Conservation (phyloP, 352 stramenopile species). For the Pythium dissotocum region DNA sequence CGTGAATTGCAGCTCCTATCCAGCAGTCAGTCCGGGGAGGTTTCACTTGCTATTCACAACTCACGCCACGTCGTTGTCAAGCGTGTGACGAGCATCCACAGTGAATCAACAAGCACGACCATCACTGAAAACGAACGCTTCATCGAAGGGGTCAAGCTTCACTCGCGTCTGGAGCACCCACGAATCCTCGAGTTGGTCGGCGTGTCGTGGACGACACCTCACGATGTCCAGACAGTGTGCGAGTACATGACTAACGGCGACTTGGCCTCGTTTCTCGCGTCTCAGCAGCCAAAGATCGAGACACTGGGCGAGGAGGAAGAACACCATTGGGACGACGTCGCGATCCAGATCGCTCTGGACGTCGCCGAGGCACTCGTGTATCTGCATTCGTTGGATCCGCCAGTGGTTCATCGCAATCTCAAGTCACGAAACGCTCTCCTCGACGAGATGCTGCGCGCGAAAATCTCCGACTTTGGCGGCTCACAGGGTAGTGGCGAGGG, state of each 20-base stretch:
- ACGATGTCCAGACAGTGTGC: constrained; percentile 26
- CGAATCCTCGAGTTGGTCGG: constrained; percentile 30
- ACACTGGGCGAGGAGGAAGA: constrained; percentile 10
- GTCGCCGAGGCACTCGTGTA: constrained; percentile 59
- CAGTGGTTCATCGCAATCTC: constrained; percentile 65
- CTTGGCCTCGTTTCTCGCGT: constrained; percentile 25
- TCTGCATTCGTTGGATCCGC: constrained; percentile 55
- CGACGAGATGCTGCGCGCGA: constrained; percentile 51
- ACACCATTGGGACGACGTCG: constrained; percentile 21
- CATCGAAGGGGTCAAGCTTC: constrained; percentile 24
- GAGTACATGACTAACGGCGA: constrained; percentile 36
- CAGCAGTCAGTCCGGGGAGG: constrained; percentile 23
- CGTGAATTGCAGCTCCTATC: constrained; percentile 19
- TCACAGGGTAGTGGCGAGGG: constrained; percentile 29
- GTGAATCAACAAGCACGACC: background rate
- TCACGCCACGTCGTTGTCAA: constrained; percentile 28
- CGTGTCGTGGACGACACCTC: constrained; percentile 31
- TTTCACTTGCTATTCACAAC: constrained; percentile 30
- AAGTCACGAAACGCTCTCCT: constrained; percentile 65
- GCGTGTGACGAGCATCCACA: constrained; percentile 13
- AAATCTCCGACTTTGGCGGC: constrained; percentile 65
- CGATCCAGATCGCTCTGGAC: constrained; percentile 43
- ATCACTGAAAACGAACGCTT: constrained; percentile 11
- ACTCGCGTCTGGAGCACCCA: constrained; percentile 26
- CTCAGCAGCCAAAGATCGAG: constrained; percentile 14